Percentiles rank a stretch among this genome's conserved stretches.
Conservation (phyloP, 2,329 filamentous ascomycete genomes). For the Cryphonectria radicalis region DNA sequence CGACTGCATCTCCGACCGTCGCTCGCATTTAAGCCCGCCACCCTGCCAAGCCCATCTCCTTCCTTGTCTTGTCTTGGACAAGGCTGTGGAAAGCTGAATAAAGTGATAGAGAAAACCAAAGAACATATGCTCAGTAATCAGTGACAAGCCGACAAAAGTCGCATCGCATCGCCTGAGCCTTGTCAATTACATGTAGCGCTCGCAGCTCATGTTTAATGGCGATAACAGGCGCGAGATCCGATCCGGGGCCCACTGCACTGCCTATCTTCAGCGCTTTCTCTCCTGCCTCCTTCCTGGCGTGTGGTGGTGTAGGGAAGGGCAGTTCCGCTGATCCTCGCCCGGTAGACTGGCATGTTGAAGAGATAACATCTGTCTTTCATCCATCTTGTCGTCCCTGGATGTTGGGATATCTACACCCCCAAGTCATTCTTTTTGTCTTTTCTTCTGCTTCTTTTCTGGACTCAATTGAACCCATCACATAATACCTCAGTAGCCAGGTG, state of each 20-base stretch:
- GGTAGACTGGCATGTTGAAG: not conserved
- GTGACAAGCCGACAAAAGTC: not conserved
- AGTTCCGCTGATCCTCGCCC: not conserved
- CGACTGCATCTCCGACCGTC: not conserved
- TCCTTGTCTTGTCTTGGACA: not conserved
- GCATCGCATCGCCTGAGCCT: not conserved
- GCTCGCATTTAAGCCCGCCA: not conserved
- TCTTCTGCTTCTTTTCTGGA: no score
- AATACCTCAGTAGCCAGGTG: no score
- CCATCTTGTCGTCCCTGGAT: not conserved
- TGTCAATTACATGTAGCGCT: not conserved
- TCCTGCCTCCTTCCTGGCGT: not conserved
- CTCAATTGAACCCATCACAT: not conserved
- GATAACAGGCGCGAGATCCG: not conserved
- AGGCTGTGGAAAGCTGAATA: conserved; percentile 4
- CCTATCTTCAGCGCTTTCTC: not conserved
- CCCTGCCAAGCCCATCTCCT: not conserved
- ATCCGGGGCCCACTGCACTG: not conserved
- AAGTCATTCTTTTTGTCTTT: not conserved
- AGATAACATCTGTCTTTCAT: not conserved
- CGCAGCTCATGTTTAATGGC: not conserved
- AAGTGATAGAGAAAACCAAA: not conserved
- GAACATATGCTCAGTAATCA: not conserved
- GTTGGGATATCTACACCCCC: not conserved
- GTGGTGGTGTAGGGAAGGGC: not conserved